Conservation (phyloP, 1,284 basidiomycete species). For the Leccinum pachyderme region DNA sequence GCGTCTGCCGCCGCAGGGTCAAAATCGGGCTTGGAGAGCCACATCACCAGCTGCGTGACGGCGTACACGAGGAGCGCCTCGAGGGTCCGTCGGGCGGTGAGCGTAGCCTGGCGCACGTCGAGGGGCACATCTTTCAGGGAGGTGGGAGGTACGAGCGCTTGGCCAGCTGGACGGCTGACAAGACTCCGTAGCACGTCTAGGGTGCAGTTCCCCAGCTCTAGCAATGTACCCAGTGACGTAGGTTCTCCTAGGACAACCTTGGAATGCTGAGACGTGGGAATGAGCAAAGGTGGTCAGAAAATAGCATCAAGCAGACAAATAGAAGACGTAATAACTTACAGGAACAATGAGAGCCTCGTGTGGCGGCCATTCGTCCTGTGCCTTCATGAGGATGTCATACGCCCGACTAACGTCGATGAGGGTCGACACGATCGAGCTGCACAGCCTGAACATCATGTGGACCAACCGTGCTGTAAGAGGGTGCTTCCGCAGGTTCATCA, state of each 20-base stretch:
- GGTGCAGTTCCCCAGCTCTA: conserved; percentile 72
- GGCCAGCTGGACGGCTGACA: conserved; percentile 52
- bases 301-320: background rate
- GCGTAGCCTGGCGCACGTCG: conserved; percentile 55
- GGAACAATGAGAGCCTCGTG: conserved; percentile 69
- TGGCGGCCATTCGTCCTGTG: conserved; percentile 69
- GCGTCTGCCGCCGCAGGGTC: conserved; percentile 42
- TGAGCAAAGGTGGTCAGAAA: background rate
- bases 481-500: conserved; percentile 59
- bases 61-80: conserved; percentile 75
- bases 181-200: conserved; percentile 67
- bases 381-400: conserved; percentile 63
- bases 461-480: conserved; percentile 72
- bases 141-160: conserved; percentile 45
- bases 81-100: conserved; percentile 56
- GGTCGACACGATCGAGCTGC: conserved; percentile 66
- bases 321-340: conserved; percentile 45
- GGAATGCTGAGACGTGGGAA: conserved; percentile 53
- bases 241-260: conserved; percentile 78
- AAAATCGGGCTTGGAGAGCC: conserved; percentile 67
- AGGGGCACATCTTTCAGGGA: conserved; percentile 43
- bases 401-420: conserved; percentile 71
- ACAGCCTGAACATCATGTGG: conserved; percentile 65
- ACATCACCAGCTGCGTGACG: conserved; percentile 74
- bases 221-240: conserved; percentile 74